Evolutionary conservation across 2,329 filamentous ascomycete genomes (phyloP).

Genomic region (Polychaeton citri): DNA sequence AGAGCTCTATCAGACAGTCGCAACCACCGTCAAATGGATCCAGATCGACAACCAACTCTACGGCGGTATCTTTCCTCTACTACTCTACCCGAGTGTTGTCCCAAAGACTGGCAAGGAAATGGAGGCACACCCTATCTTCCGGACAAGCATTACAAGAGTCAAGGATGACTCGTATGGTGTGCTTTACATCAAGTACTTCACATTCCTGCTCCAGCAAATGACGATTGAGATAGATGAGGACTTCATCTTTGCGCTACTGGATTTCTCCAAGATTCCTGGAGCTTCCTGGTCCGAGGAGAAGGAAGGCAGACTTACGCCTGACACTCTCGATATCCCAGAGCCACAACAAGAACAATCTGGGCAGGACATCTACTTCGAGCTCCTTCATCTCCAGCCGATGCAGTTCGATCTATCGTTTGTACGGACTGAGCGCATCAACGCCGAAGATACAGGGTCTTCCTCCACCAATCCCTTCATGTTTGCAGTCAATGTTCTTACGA

Average conservation of each 20-base stretch:
- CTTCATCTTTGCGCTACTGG: slow-evolving; percentile 89
- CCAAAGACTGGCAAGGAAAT: slow-evolving; percentile 95
- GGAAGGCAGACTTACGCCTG: slow-evolving; percentile 78
- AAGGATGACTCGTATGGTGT: slow-evolving; percentile 98
- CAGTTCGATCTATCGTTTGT: slow-evolving; percentile 96
- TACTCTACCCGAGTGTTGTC: slow-evolving; percentile 93
- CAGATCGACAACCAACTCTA: slow-evolving; percentile 98
- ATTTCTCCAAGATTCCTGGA: slow-evolving; percentile 87
- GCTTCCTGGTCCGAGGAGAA: slow-evolving; percentile 76
- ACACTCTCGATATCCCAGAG: slow-evolving; percentile 81
- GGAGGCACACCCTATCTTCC: slow-evolving; percentile 88
- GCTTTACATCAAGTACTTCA: slow-evolving; percentile 96
- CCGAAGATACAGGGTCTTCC: slow-evolving; percentile 75
- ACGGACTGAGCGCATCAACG: slow-evolving; percentile 89
- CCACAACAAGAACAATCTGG: slow-evolving; percentile 71
- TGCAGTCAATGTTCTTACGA: slow-evolving; percentile 94
- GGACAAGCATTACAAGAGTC: slow-evolving; percentile 80
- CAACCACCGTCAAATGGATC: slow-evolving; percentile 91
- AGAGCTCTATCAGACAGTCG: slow-evolving; percentile 82
- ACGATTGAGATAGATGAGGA: slow-evolving; percentile 95
- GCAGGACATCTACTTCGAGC: slow-evolving; percentile 95
- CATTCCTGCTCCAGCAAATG: slow-evolving; percentile 89
- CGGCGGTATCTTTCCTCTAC: slow-evolving; percentile 93
- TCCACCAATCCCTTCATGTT: slow-evolving; percentile 95
- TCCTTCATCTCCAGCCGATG: slow-evolving; percentile 95